These are phyloP conservation scores for Skeletonema potamos DNA, from an alignment of 108 stramenopile genomes.

Conservation along the genomic window DNA sequence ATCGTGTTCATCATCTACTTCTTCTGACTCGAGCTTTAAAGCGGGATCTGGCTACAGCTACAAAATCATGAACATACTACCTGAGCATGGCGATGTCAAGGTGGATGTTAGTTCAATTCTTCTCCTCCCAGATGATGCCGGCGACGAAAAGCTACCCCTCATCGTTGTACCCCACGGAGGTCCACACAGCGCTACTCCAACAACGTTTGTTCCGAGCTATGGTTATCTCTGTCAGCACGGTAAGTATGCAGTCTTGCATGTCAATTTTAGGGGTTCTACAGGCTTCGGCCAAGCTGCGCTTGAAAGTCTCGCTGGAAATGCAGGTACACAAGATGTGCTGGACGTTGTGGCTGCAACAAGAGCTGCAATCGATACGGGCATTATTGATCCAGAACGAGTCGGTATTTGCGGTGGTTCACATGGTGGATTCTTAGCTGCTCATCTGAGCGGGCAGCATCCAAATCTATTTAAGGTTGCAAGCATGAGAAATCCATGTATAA, in stretches of 20 bases:
- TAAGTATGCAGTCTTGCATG: conserved; percentile 75
- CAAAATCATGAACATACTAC: conserved; percentile 43
- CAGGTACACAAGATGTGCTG: conserved; percentile 71
- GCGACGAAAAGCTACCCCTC: conserved; percentile 56
- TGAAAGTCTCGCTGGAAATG: conserved; percentile 62
- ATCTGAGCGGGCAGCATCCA: not conserved
- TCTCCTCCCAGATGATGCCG: conserved; percentile 46
- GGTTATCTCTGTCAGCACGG: conserved; percentile 63
- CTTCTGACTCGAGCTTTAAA: not conserved
- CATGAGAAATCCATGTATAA: conserved; percentile 92
- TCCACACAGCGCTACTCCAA: conserved; percentile 64
- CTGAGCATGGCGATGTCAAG: conserved; percentile 44
- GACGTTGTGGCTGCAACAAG: conserved; percentile 71
- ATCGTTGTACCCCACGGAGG: conserved; percentile 85
- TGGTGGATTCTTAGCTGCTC: conserved; percentile 41
- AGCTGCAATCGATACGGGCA: conserved; percentile 37
- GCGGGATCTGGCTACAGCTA: conserved; percentile 29
- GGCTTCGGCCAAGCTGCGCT: conserved; percentile 79
- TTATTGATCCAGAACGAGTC: conserved; percentile 53
- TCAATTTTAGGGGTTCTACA: conserved; percentile 85
- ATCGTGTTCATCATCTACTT: conserved; percentile 30
- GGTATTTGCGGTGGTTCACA: conserved; percentile 90
- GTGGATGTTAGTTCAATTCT: conserved; percentile 59
- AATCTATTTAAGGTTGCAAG: not conserved
- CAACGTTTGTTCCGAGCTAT: conserved; percentile 61